phyloP scores from a whole-genome alignment of 2,329 filamentous ascomycete genomes.

The Colletotrichum gigasporum region DNA sequence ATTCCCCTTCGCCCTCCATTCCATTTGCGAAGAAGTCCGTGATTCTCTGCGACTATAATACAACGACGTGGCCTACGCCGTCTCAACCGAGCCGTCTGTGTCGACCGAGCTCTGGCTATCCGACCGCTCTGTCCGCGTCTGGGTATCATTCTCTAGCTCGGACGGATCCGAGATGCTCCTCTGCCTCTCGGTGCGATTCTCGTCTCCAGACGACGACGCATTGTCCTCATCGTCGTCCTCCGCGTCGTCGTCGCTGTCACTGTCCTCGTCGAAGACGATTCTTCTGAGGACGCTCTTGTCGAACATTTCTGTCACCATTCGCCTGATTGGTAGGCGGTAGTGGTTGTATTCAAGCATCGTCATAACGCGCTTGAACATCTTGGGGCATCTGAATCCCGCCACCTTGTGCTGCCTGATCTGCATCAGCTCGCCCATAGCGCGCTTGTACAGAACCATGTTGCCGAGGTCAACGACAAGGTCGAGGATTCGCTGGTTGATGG shows the following conservation, averaged over 20 bases:
- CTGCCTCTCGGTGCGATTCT: constrained; percentile 65
- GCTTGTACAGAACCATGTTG: constrained; percentile 92
- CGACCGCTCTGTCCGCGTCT: constrained; percentile 4
- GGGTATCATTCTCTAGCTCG: constrained; percentile 16
- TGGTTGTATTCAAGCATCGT: constrained; percentile 87
- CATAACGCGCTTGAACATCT: constrained; percentile 87
- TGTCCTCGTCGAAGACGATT: constrained; percentile 83
- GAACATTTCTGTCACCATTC: constrained; percentile 93
- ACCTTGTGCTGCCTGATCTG: constrained; percentile 81
- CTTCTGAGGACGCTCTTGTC: constrained; percentile 87
- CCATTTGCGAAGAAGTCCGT: neutral
- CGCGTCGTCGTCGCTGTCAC: constrained; percentile 71
- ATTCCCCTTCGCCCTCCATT: neutral
- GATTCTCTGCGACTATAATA: neutral
- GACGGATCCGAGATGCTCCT: constrained; percentile 57
- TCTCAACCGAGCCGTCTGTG: constrained; percentile 16
- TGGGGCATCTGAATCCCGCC: constrained; percentile 77
- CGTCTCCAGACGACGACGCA: constrained; percentile 53
- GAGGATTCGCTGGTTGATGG: constrained; percentile 81
- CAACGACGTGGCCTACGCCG: neutral
- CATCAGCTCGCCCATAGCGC: constrained; percentile 82
- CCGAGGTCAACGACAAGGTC: constrained; percentile 88
- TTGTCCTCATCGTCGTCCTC: constrained; percentile 60
- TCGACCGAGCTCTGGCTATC: constrained; percentile 21
- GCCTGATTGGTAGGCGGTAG: constrained; percentile 85